Percentiles rank a stretch among this genome's conserved stretches.
These are phyloP conservation scores for Parmelia sp. DNA, from an alignment of 495 filamentous ascomycete genomes.

Conservation along the genomic window DNA sequence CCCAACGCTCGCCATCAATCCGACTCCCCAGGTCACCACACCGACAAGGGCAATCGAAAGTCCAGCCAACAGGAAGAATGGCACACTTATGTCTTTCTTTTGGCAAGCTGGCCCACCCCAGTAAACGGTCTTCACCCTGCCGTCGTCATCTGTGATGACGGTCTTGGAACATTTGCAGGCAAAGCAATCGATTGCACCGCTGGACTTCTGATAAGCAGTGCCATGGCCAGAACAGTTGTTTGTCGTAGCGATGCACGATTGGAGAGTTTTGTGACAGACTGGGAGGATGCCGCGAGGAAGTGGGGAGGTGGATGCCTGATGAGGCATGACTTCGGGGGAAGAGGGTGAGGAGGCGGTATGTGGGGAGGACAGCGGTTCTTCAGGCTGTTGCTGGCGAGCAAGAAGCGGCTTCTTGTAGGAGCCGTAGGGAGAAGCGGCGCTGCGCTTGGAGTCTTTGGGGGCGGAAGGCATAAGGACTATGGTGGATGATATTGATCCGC, in stretches of 20 bases:
- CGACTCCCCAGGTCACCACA: slow-evolving; percentile 58
- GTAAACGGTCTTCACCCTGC: slow-evolving; percentile 43
- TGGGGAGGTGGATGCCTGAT: slow-evolving; percentile 24
- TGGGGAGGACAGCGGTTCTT: slow-evolving; percentile 34
- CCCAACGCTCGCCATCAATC: slow-evolving; percentile 72
- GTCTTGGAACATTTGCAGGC: slow-evolving; percentile 62
- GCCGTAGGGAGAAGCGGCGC: slow-evolving; percentile 26
- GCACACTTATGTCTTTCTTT: slow-evolving; percentile 81
- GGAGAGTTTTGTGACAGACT: slow-evolving; percentile 57
- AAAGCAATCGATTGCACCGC: slow-evolving; percentile 53
- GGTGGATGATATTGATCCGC: slow-evolving; percentile 33
- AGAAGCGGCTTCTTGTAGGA: slow-evolving; percentile 32
- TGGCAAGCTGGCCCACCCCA: slow-evolving; percentile 87
- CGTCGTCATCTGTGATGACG: slow-evolving; percentile 40
- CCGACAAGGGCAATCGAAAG: slow-evolving; percentile 60
- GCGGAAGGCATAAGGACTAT: slow-evolving; percentile 38
- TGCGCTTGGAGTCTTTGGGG: slow-evolving; percentile 15
- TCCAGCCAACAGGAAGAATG: slow-evolving; percentile 76
- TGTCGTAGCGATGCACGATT: slow-evolving; percentile 56
- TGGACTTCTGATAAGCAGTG: slow-evolving; percentile 56
- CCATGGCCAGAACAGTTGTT: slow-evolving; percentile 73
- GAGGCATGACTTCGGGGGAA: slow-evolving; percentile 23
- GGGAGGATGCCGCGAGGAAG: slow-evolving; percentile 37
- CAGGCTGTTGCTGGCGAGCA: slow-evolving; percentile 26
- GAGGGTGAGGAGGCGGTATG: slow-evolving; percentile 27